phyloP scores from a whole-genome alignment of 1,284 basidiomycete genomes.

The Irpex rosettiformis region DNA sequence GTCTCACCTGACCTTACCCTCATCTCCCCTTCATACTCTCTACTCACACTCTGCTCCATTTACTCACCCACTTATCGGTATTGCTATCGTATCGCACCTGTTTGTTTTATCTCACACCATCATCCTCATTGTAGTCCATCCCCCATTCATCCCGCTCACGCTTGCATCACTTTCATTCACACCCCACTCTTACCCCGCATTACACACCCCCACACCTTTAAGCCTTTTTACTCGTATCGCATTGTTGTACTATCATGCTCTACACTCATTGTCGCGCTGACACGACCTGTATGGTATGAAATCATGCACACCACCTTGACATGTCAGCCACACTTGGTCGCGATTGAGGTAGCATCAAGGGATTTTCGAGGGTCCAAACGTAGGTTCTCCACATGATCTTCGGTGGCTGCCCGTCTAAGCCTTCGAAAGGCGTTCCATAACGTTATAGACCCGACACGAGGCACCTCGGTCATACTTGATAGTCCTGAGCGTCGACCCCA shows the following conservation, averaged over 20 bases:
- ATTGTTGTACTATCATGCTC: neutral
- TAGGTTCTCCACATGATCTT: neutral
- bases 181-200: neutral
- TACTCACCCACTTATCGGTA: neutral
- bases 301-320: too few relatives aligned
- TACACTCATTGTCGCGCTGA: neutral
- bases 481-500: neutral
- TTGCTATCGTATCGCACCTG: slow-evolving; percentile 3
- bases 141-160: neutral
- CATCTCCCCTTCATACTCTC: neutral
- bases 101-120: neutral
- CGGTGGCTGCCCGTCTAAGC: neutral
- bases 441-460: neutral
- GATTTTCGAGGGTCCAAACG: neutral
- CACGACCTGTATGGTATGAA: neutral
- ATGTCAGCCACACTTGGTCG: too few relatives aligned
- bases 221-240: neutral
- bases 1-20: neutral
- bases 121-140: neutral
- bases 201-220: neutral
- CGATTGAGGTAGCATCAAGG: too few relatives aligned
- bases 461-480: neutral
- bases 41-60: neutral
- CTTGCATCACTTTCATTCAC: neutral
- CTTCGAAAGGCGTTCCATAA: neutral